These are phyloP conservation scores for Coleophoma cylindrospora DNA, from an alignment of 2,329 filamentous ascomycete genomes.

Conservation along the genomic window DNA sequence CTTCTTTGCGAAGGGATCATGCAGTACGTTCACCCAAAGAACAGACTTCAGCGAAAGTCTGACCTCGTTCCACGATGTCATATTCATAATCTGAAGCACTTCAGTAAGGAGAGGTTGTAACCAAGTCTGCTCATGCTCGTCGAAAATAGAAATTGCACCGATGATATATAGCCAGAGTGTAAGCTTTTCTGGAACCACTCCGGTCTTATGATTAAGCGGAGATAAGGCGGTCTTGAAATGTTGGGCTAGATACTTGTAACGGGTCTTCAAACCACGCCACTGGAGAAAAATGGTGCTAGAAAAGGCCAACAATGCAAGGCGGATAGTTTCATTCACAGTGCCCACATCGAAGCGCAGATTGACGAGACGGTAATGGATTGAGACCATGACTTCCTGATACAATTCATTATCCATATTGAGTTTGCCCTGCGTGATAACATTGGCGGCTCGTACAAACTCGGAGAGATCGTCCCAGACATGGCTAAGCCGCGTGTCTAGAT, in stretches of 20 bases:
- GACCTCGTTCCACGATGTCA: not conserved
- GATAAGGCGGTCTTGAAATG: not conserved
- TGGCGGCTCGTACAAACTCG: not conserved
- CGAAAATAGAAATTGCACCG: slow-evolving; percentile 4
- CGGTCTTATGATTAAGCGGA: not conserved
- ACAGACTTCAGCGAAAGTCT: not conserved
- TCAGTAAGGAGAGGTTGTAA: not conserved
- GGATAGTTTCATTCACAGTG: not conserved
- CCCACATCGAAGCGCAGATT: not conserved
- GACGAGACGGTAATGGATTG: not conserved
- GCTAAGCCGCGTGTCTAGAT: not conserved
- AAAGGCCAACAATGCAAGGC: not conserved
- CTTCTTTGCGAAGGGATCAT: not conserved
- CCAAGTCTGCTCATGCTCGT: not conserved
- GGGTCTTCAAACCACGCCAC: not conserved
- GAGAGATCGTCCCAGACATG: not conserved
- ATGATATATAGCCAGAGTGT: slow-evolving; percentile 8
- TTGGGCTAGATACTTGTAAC: not conserved
- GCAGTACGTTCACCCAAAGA: not conserved
- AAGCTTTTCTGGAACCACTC: not conserved
- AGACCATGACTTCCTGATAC: not conserved
- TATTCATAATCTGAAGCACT: not conserved
- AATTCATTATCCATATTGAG: not conserved
- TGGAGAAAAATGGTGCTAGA: not conserved
- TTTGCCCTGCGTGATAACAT: slow-evolving; percentile 37